These are phyloP conservation scores for Nakaseomyces glabratus DNA, from an alignment of 1,139 yeast genomes.

Conservation along the genomic window DNA sequence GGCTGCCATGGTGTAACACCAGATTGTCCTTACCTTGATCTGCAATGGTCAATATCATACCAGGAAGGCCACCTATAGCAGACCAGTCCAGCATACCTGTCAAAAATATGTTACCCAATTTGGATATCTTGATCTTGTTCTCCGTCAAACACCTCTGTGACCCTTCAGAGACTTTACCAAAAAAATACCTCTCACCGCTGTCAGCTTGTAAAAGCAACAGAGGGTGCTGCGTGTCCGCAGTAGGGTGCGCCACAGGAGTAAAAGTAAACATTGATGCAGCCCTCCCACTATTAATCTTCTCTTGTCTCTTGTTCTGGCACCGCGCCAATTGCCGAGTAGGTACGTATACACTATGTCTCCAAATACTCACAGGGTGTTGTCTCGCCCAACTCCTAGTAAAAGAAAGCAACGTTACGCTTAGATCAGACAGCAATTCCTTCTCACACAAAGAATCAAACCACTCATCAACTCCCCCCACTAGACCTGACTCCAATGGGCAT, in stretches of 20 bases:
- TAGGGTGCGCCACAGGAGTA: constrained; percentile 43
- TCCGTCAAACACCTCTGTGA: constrained; percentile 64
- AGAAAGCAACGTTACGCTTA: too few species aligned
- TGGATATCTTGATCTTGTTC: constrained; percentile 43
- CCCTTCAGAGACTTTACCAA: constrained; percentile 84
- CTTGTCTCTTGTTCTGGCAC: too few species aligned
- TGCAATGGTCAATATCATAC: constrained; percentile 72
- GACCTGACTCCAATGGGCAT: too few species aligned
- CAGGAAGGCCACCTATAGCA: constrained; percentile 81
- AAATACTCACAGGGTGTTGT: too few species aligned
- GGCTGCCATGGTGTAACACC: constrained; percentile 39
- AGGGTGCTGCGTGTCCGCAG: constrained; percentile 54
- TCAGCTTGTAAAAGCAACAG: constrained; percentile 43
- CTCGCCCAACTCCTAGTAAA: too few species aligned
- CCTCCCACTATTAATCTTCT: too few species aligned
- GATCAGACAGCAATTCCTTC: too few species aligned
- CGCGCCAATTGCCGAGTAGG: too few species aligned
- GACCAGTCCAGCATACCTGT: constrained; percentile 72
- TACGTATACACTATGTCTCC: too few species aligned
- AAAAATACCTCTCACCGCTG: constrained; percentile 47
- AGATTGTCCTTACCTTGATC: constrained; percentile 60
- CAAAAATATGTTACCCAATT: constrained; percentile 56
- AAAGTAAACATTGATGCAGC: constrained; percentile 31
- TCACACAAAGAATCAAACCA: too few species aligned
- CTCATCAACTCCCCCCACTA: too few species aligned